Conservation (phyloP, 495 filamentous ascomycete species). For the Pyronema omphalodes region DNA sequence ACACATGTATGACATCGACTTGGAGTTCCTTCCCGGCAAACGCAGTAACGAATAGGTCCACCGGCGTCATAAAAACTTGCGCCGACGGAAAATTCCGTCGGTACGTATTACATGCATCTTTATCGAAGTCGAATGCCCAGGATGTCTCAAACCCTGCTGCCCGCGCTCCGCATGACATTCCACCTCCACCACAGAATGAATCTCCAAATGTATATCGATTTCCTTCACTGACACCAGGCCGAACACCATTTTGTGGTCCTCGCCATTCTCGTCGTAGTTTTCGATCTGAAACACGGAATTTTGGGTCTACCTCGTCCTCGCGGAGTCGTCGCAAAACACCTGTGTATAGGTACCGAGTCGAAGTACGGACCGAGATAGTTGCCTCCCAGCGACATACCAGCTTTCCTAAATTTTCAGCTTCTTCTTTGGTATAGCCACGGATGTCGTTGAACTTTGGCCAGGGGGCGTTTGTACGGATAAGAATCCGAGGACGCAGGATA, state of each 20-base stretch:
- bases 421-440: not conserved
- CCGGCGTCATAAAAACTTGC: conserved; percentile 28
- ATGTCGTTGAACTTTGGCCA: conserved; percentile 12
- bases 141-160: conserved; percentile 14
- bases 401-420: conserved; percentile 12
- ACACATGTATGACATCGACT: conserved; percentile 65
- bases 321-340: conserved; percentile 14
- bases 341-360: conserved; percentile 7
- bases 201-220: conserved; percentile 22
- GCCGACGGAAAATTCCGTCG: conserved; percentile 38
- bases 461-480: conserved; percentile 22
- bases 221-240: not conserved
- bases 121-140: conserved; percentile 22
- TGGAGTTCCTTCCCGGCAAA: conserved; percentile 18
- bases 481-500: conserved; percentile 9
- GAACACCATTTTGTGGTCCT: not conserved
- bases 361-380: not conserved
- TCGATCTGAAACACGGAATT: conserved; percentile 14
- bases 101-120: conserved; percentile 15
- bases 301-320: conserved; percentile 19
- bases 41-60: conserved; percentile 31
- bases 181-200: conserved; percentile 23
- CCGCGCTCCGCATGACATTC: conserved; percentile 19
- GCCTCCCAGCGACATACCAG: conserved; percentile 18
- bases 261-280: conserved; percentile 15